A percentile compares a stretch with the other conserved stretches of the same genome.
Conservation (phyloP, 257 asterid genomes). For the Craterostigma plantagineum region DNA sequence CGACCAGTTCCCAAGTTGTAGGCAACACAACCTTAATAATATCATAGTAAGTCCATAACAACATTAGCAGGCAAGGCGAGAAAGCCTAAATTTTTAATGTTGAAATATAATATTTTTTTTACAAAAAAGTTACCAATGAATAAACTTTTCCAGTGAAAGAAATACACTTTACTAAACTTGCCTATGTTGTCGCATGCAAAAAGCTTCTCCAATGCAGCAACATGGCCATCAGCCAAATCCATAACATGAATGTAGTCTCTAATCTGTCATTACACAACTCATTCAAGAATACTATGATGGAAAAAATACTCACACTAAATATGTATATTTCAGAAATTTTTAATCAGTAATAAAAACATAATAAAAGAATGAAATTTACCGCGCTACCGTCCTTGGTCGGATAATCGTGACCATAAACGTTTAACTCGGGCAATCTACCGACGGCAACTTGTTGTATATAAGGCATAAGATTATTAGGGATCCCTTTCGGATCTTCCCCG, state of each 20-base stretch:
- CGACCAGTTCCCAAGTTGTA: constrained; percentile 86
- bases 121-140: too few species aligned
- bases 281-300: not conserved
- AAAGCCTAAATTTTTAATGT: too few species aligned
- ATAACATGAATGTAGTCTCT: constrained; percentile 95
- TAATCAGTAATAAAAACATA: not conserved
- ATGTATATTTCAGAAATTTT: too few species aligned
- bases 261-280: constrained; percentile 22
- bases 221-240: constrained; percentile 98
- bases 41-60: not conserved
- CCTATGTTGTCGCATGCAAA: constrained; percentile 44
- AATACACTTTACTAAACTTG: constrained; percentile 1
- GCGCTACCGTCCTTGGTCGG: constrained; percentile 96
- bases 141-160: not conserved
- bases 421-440: constrained; percentile 72
- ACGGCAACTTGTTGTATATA: constrained; percentile 91
- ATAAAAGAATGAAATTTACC: constrained; percentile 18
- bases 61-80: constrained; percentile 1
- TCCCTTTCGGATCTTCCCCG: constrained; percentile 93
- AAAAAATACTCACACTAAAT: not conserved
- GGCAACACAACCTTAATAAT: constrained; percentile 49
- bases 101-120: not conserved
- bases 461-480: constrained; percentile 97
- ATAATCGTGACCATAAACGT: constrained; percentile 79
- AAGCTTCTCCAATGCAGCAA: constrained; percentile 71